Evolutionary conservation across 139 green algal species (phyloP), one percentile per base, ranked within the genome.

Genomic region (Mesotaenium endlicherianum): DNA sequence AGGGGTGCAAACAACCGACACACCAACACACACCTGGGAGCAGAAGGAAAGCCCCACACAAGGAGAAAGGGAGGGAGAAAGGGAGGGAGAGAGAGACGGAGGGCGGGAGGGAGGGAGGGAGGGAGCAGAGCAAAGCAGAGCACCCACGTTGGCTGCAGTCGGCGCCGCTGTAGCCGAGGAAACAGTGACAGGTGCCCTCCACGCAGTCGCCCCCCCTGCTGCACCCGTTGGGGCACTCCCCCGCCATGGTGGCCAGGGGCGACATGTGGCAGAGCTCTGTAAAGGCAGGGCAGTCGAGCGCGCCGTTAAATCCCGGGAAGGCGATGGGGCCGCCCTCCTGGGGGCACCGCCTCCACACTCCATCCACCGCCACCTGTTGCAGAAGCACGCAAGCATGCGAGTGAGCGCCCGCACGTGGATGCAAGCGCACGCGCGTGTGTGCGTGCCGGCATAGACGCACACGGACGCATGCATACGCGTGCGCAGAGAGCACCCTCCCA

Each of bases 61-160:
- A n/a, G n/a, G n/a, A n/a, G n/a, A n/a, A n/a, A n/a, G n/a, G n/a
- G n/a, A n/a, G n/a, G n/a, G n/a, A n/a, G n/a, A n/a, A n/a, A n/a
- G n/a, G 50, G 20, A 64, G 50, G 50, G 50, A 34, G 20, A 34
- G 26, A 64, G 50, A 26, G 26, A 64, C 20, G 50, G 50, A 64
- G 50, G 50, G 50, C 20, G 50, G 50, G 50, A 26, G 60, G 60
- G 60, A 14, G 60, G 60, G 60, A 14, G 60, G 36, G 16, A 14
- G 16, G 38, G 36, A 74, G 8, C 64, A 74, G 8, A 14, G 38
- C 64, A 8, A 74, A 43, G 38, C 36, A 8, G 14, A 43, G 11
- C 26, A 79, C 55, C 6, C 36, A 82, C 75, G 17, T 58, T 82
- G 14, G 55, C 75, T 82, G 75, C 75, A 82, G 36, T 82, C 8